These are phyloP conservation scores for Eucalyptus marginata DNA, from an alignment of 345 rosid species.

Conservation along the genomic window DNA sequence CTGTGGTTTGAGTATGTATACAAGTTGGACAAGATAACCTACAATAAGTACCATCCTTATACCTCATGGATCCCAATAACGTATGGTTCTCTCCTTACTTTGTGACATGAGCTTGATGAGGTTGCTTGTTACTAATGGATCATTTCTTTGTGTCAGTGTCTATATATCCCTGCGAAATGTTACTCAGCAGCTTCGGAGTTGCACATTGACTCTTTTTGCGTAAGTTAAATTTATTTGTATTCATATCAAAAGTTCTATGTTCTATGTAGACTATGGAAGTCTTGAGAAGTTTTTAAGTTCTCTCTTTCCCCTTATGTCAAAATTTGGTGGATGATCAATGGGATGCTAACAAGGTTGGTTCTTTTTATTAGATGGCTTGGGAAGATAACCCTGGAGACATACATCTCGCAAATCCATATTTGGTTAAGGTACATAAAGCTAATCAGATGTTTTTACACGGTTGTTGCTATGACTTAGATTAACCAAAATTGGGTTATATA, in stretches of 20 bases:
- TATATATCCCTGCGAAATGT: slow-evolving; percentile 87
- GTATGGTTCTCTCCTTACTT: slow-evolving; percentile 26
- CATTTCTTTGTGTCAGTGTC: slow-evolving; percentile 41
- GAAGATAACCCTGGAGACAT: slow-evolving; percentile 83
- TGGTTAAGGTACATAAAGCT: slow-evolving; percentile 73
- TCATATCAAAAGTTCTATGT: not conserved
- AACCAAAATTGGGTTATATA: not conserved
- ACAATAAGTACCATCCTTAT: slow-evolving; percentile 97
- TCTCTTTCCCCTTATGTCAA: not conserved
- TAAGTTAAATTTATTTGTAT: slow-evolving; percentile 21
- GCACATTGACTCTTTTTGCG: slow-evolving; percentile 88
- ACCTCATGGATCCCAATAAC: slow-evolving; percentile 99
- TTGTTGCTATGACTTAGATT: not conserved
- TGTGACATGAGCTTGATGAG: not conserved
- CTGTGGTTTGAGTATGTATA: slow-evolving; percentile 81
- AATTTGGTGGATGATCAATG: not conserved
- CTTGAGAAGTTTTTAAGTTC: not conserved
- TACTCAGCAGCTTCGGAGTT: slow-evolving; percentile 77
- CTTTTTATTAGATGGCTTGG: slow-evolving; percentile 69
- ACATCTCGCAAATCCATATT: slow-evolving; percentile 87
- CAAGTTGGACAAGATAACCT: slow-evolving; percentile 86
- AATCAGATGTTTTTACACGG: not conserved
- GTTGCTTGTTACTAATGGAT: not conserved
- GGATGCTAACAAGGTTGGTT: not conserved
- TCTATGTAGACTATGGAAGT: not conserved